A percentile compares a stretch with the other conserved stretches of the same genome.
Conservation (phyloP, 2,329 filamentous ascomycete species). For the Domatiomyces catenatus region DNA sequence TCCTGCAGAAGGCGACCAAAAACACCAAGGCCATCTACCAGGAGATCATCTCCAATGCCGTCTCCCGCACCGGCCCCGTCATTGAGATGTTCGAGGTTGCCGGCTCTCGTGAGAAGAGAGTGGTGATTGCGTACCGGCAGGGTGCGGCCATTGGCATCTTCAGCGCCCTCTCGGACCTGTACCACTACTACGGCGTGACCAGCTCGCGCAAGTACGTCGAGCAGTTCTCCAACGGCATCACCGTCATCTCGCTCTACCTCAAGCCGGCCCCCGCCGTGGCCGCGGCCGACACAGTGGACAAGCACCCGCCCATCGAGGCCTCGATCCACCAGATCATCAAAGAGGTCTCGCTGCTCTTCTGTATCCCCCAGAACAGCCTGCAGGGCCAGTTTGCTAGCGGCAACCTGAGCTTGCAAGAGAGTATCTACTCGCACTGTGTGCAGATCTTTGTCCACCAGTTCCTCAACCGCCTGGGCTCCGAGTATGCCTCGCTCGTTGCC, state of each 20-base stretch:
- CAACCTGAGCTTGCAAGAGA: conserved; percentile 81
- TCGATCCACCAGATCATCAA: conserved; percentile 98
- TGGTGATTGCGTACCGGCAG: conserved; percentile 88
- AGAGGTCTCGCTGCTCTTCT: conserved; percentile 93
- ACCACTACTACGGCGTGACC: conserved; percentile 96
- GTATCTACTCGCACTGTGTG: conserved; percentile 90
- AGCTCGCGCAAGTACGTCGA: conserved; percentile 95
- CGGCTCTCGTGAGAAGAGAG: conserved; percentile 74
- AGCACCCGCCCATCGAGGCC: conserved; percentile 69
- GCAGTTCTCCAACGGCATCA: conserved; percentile 97
- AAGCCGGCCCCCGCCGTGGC: conserved; percentile 48
- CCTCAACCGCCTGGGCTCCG: conserved; percentile 80
- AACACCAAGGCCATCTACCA: conserved; percentile 96
- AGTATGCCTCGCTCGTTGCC: conserved; percentile 75
- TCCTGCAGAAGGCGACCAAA: conserved; percentile 84
- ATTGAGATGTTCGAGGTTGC: conserved; percentile 98
- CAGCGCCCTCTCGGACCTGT: conserved; percentile 85
- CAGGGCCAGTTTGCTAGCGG: conserved; percentile 77
- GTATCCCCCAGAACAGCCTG: conserved; percentile 93
- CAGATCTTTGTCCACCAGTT: conserved; percentile 98
- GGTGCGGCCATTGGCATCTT: conserved; percentile 86
- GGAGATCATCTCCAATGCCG: conserved; percentile 75
- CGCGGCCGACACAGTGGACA: conserved; percentile 31
- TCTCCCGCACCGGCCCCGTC: conserved; percentile 75
- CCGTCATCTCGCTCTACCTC: conserved; percentile 90